Evolutionary conservation across 1,139 yeast genomes (phyloP).

Genomic region (Geotrichum klebahnii): DNA sequence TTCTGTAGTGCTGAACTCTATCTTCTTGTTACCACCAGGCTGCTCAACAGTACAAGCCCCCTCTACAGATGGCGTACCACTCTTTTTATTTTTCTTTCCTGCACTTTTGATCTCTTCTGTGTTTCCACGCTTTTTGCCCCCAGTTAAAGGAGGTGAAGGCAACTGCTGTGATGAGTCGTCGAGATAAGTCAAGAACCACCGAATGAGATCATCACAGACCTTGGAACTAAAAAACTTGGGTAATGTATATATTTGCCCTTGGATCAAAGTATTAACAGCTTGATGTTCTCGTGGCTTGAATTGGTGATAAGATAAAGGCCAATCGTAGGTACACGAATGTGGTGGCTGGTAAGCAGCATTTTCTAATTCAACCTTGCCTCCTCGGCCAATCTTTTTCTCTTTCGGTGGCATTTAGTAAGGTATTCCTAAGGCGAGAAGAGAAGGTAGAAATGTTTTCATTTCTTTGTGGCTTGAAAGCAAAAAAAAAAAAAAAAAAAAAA

Average conservation of each 20-base stretch:
- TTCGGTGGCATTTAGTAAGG: conserved; percentile 7
- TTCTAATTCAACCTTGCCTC: conserved; percentile 7
- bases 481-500: too few species aligned
- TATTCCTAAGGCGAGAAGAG: too few species aligned
- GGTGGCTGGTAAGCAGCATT: conserved; percentile 1
- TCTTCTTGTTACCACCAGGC: not conserved
- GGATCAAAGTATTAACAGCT: conserved; percentile 21
- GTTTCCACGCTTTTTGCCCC: conserved; percentile 47
- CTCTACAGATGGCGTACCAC: too few species aligned
- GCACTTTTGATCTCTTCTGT: conserved; percentile 38
- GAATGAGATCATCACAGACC: conserved; percentile 47
- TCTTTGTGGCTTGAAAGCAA: too few species aligned
- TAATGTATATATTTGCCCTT: conserved; percentile 47
- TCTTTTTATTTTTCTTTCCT: not conserved
- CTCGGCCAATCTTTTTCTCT: not conserved
- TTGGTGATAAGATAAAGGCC: conserved; percentile 26
- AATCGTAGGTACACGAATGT: conserved; percentile 18
- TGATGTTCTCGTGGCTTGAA: conserved; percentile 21
- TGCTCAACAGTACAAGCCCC: not conserved
- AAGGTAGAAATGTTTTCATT: too few species aligned
- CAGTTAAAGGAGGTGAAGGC: too few species aligned
- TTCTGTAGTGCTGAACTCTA: conserved; percentile 24
- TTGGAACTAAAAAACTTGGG: conserved; percentile 45
- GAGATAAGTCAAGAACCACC: conserved; percentile 35
- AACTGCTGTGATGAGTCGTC: too few species aligned